phyloP scores from a whole-genome alignment of 2,329 filamentous ascomycete species.

The Mycogone perniciosa region DNA sequence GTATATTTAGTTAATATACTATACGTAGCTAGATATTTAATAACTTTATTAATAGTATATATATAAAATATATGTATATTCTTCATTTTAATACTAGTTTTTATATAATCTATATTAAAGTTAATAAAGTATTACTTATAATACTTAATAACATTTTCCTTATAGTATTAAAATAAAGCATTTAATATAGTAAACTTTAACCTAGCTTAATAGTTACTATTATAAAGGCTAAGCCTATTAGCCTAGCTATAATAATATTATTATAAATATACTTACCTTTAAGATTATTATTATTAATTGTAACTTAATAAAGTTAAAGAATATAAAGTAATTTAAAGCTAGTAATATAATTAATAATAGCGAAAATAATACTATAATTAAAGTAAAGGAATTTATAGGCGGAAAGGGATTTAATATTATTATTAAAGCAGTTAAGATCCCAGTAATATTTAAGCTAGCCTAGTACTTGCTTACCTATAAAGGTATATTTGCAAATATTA shows the following conservation, averaged over 20 bases:
- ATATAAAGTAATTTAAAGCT: conserved; percentile 44
- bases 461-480: conserved; percentile 48
- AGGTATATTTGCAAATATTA: conserved; percentile 50
- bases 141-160: conserved; percentile 51
- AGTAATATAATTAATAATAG: too few relatives aligned
- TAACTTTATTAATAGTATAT: conserved; percentile 46
- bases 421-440: too few relatives aligned
- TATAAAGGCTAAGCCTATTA: conserved; percentile 50
- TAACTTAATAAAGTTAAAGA: conserved; percentile 40
- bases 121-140: conserved; percentile 38
- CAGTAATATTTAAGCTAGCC: conserved; percentile 44
- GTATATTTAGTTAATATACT: too few relatives aligned
- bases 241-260: conserved; percentile 47
- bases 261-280: conserved; percentile 48
- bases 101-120: conserved; percentile 35
- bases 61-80: conserved; percentile 49
- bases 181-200: conserved; percentile 43
- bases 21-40: conserved; percentile 50
- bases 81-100: conserved; percentile 44
- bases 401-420: too few relatives aligned
- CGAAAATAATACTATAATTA: too few relatives aligned
- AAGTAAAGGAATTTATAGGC: too few relatives aligned
- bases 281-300: conserved; percentile 46
- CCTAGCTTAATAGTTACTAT: conserved; percentile 48
- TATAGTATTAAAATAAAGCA: conserved; percentile 49